A percentile compares a stretch with the other conserved stretches of the same genome.
Conservation (phyloP, 108 stramenopile species). For the Cyclotella kingstonii region DNA sequence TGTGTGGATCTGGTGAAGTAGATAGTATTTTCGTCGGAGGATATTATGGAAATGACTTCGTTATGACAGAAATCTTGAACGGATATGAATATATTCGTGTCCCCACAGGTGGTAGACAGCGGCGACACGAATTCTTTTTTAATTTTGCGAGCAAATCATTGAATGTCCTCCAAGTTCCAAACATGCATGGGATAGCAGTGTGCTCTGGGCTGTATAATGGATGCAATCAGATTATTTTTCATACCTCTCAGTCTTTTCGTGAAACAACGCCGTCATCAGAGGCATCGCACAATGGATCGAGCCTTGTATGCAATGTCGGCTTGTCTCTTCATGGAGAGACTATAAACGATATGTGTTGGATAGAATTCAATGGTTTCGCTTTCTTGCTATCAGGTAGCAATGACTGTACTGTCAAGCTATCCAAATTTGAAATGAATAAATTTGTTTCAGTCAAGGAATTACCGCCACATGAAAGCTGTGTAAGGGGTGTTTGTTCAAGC, state of each 20-base stretch:
- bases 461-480: slow-evolving; percentile 74
- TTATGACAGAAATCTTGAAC: slow-evolving; percentile 45
- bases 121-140: slow-evolving; percentile 33
- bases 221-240: slow-evolving; percentile 33
- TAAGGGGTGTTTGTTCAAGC: slow-evolving; percentile 63
- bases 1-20: slow-evolving; percentile 10
- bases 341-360: slow-evolving; percentile 60
- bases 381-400: slow-evolving; percentile 66
- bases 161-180: not conserved
- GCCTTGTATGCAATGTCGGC: slow-evolving; percentile 38
- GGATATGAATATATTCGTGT: slow-evolving; percentile 64
- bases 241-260: slow-evolving; percentile 8
- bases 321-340: slow-evolving; percentile 58
- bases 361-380: slow-evolving; percentile 4
- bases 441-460: slow-evolving; percentile 41
- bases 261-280: not conserved
- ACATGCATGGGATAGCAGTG: slow-evolving; percentile 32
- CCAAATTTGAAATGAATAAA: slow-evolving; percentile 28
- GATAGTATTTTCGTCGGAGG: slow-evolving; percentile 52
- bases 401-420: slow-evolving; percentile 60
- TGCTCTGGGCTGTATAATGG: slow-evolving; percentile 43
- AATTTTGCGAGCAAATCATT: not conserved
- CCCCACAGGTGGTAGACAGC: slow-evolving; percentile 70
- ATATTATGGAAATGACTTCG: slow-evolving; percentile 66
- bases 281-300: too few species aligned